Conservation (phyloP, 257 asterid genomes). For the Fraxinus excelsior region DNA sequence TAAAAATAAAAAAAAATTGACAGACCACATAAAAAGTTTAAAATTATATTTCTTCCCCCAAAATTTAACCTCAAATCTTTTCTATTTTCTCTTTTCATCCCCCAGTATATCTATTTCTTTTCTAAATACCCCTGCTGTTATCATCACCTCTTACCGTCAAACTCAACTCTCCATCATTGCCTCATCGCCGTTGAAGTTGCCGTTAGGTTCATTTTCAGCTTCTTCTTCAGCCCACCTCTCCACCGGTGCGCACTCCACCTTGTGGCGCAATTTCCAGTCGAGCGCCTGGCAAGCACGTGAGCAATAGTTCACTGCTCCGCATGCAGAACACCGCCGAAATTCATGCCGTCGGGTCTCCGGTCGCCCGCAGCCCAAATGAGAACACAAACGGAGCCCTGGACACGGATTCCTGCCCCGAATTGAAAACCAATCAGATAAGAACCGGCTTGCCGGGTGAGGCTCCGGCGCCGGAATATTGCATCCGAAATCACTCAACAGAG, state of each 20-base stretch:
- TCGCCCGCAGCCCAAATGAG: constrained; percentile 25
- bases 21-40: constrained; percentile 1
- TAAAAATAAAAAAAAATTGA: background rate
- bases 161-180: constrained; percentile 17
- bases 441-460: constrained; percentile 29
- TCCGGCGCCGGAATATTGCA: constrained; percentile 26
- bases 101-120: constrained; percentile 15
- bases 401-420: background rate
- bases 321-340: constrained; percentile 26
- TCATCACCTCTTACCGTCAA: constrained; percentile 25
- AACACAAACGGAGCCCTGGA: constrained; percentile 25
- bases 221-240: constrained; percentile 19
- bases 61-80: constrained; percentile 24
- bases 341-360: constrained; percentile 25
- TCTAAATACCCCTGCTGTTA: constrained; percentile 28
- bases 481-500: constrained; percentile 32
- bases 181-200: constrained; percentile 1
- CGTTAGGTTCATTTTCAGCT: background rate
- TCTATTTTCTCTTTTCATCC: constrained; percentile 3
- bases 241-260: constrained; percentile 27
- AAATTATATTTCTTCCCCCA: constrained; percentile 16
- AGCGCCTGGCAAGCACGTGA: constrained; percentile 37
- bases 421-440: constrained; percentile 28
- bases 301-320: constrained; percentile 31
- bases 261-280: constrained; percentile 35